Base-by-base conservation (phyloP, 2,329 filamentous ascomycete species). In the Aureobasidium sp. region DNA sequence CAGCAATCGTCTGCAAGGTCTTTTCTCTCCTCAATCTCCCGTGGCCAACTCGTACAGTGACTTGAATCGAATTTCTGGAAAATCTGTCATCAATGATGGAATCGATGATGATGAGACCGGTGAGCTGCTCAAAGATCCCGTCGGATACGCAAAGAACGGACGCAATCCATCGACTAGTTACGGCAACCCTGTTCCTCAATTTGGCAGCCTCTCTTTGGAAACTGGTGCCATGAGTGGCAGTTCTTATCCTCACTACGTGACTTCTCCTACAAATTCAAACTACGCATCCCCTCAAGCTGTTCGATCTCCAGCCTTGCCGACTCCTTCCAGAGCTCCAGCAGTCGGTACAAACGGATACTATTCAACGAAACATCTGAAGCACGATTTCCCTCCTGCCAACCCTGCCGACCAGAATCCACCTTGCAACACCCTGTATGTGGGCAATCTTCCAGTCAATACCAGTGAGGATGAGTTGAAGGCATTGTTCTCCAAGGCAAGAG, bases 401-500 rank as follows among this genome's bases (percentile, higher is more conserved):
- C 91, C 90, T 0, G 90, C 91, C 11, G 91, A 98, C 64, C 88
- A 96, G 69, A 96, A 97, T 62, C 91, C 91, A 1, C 93, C 93
- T 0, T 97, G 93, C 78, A 97, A 98, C 66, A 98, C 93, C 0
- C 77, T 98, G 6, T 97, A 98, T 64, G 91, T 98, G 17, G 91
- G 93, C n/a, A 97, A 98, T 63, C 74, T 98, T 38, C 93, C 91
- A 0, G 81, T 90, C 54, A 88, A 95, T 65, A 94, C 90, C 0
- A 91, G 88, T 0, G 93, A 98, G 64, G 91, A 97, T 65, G 93
- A 97, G 68, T 79, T 98, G 53, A 97, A 97, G 71, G 82, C 86
- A 19, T 79, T 96, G 64, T 98, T 98, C 66, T 90, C 86, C 22
- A 91, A 90, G 70, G 88, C 94, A 68, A 84, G 90, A 42, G 93